Evolutionary conservation across 2,329 filamentous ascomycete species (phyloP).

Genomic region (Clonostachys rhizophaga): DNA sequence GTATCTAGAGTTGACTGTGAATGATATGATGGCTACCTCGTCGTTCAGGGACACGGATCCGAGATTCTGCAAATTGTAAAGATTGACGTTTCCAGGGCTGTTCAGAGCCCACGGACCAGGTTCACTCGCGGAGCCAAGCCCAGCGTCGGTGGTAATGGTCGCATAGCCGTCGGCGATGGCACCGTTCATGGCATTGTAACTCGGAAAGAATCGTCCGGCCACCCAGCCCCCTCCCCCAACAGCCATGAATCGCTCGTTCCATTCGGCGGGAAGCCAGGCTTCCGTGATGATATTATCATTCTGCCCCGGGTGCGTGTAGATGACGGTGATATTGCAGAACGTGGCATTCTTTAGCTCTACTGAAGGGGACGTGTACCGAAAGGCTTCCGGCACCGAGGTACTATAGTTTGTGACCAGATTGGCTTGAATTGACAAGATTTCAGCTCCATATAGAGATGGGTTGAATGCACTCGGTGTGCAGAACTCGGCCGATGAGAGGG

Average conservation of each 20-base stretch:
- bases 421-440: slow-evolving; percentile 12
- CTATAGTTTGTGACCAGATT: slow-evolving; percentile 29
- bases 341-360: slow-evolving; percentile 27
- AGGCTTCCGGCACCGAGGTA: too few relatives aligned
- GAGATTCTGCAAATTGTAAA: slow-evolving; percentile 13
- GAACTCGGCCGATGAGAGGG: too few relatives aligned
- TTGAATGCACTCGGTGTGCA: too few relatives aligned
- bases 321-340: slow-evolving; percentile 11
- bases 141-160: slow-evolving; percentile 8
- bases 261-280: slow-evolving; percentile 14
- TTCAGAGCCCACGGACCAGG: slow-evolving; percentile 6
- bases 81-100: slow-evolving; percentile 12
- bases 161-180: slow-evolving; percentile 9
- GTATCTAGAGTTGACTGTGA: neutral
- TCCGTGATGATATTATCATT: slow-evolving; percentile 4
- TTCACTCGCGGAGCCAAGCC: neutral
- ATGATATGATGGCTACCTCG: neutral
- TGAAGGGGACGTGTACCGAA: too few relatives aligned
- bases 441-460: slow-evolving; percentile 3
- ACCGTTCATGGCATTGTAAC: slow-evolving; percentile 4
- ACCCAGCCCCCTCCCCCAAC: slow-evolving; percentile 21
- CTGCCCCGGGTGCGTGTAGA: slow-evolving; percentile 5
- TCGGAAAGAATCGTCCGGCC: slow-evolving; percentile 8
- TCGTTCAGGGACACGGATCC: slow-evolving; percentile 11
- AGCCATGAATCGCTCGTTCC: slow-evolving; percentile 20